phyloP scores from a whole-genome alignment of 208 protist genomes.

The Leishmania mexicana region DNA sequence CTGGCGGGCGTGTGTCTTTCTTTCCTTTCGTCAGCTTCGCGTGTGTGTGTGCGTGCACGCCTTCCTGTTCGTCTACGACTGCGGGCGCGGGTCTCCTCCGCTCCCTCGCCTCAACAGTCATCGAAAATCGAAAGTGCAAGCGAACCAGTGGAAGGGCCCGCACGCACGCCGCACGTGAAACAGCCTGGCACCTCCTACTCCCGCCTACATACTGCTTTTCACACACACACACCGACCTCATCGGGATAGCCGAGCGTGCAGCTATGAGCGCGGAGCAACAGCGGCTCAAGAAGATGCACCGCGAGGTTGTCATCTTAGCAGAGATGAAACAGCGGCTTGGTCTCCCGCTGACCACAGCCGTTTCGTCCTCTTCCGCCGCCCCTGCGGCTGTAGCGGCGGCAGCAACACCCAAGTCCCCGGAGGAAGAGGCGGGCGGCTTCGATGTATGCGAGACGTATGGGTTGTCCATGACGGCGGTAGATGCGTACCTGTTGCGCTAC shows the following conservation, averaged over 20 bases:
- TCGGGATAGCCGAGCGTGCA: neutral
- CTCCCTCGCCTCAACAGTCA: neutral
- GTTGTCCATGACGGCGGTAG: conserved; percentile 29
- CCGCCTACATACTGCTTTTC: neutral
- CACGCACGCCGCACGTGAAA: neutral
- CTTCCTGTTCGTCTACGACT: neutral
- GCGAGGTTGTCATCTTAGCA: conserved; percentile 37
- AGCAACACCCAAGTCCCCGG: conserved; percentile 12
- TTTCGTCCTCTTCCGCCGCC: conserved; percentile 1
- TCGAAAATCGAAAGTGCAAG: neutral
- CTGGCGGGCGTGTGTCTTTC: neutral
- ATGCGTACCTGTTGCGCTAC: conserved; percentile 71
- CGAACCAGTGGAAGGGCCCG: neutral
- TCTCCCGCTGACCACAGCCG: conserved; percentile 10
- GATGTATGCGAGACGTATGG: conserved; percentile 24
- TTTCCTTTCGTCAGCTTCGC: neutral
- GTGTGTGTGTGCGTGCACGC: neutral
- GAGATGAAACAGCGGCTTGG: conserved; percentile 42
- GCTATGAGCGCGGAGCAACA: conserved; percentile 31
- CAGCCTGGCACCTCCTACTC: neutral
- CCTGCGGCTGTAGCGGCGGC: neutral
- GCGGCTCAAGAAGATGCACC: conserved; percentile 24
- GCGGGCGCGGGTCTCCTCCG: neutral
- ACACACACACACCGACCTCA: neutral
- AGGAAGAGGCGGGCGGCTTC: conserved; percentile 3